Evolutionary conservation across 371 early-diverging fungal species (phyloP), one percentile per base, ranked within the genome.

Genomic region (Nosema muscidifuracis): DNA sequence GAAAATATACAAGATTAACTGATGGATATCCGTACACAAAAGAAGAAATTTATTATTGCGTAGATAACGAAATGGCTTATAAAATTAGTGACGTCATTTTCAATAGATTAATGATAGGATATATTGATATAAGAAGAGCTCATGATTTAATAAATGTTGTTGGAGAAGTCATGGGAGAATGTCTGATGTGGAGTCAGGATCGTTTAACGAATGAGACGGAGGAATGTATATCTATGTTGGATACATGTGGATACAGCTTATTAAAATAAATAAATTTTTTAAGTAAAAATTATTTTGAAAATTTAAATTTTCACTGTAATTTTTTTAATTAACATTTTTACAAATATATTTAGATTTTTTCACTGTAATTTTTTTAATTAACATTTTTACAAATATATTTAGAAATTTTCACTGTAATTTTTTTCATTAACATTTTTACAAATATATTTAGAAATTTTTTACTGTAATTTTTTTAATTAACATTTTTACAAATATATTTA

Each of bases 11-110:
- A 30, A 64, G 55, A n/a, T 15, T 47, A 16, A n/a, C 38, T 13
- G 85, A 85, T 22, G 86, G 87, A 34, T 93, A 95, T 80, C 92
- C 92, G 36, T 95, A 90, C 77, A 87, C 93, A 38, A 92, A 92
- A 74, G 90, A 93, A 34, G 98, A 97, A 84, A 88, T 96, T 12
- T 87, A 90, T 13, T 95, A 95, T 80, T 89, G 92, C 24, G 88
- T 89, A 56, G 87, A 89, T 72, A 85, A 90, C 78, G 98, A 97
- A 84, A 90, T 89, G 79, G 98, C 96, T 2, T 86, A 89, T 77
- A 92, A 89, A 22, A 89, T 89, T 10, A 90, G 92, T 42, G 86
- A 97, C 84, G 92, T 95, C 22, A 79, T 97, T 31, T 93, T 89
- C 28, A 89, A 95, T 50, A 90, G 98, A 64, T 88, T 89, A 30